These are phyloP conservation scores for Pseudocercospora ulei DNA, from an alignment of 2,329 filamentous ascomycete genomes.

Conservation along the genomic window DNA sequence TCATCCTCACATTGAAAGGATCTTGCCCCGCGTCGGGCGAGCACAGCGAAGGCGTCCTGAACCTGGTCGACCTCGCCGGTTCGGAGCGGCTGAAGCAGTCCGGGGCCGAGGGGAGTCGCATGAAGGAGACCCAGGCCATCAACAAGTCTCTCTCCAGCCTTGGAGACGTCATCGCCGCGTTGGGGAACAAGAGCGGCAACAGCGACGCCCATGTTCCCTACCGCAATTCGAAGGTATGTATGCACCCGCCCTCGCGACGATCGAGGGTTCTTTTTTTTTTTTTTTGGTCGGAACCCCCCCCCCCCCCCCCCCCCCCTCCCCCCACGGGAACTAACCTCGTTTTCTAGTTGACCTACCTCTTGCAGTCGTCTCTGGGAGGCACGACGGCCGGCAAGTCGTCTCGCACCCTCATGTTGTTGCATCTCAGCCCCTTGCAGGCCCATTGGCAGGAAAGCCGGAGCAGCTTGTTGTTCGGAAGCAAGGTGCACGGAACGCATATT, in stretches of 20 bases:
- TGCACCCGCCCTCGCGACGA: background rate
- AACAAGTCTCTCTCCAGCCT: slow-evolving; percentile 88
- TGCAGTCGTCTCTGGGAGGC: slow-evolving; percentile 88
- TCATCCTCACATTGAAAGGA: slow-evolving; percentile 65
- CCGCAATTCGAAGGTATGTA: slow-evolving; percentile 74
- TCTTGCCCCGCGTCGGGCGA: slow-evolving; percentile 67
- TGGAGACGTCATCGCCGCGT: slow-evolving; percentile 84
- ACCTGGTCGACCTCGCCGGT: slow-evolving; percentile 89
- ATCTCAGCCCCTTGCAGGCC: slow-evolving; percentile 84
- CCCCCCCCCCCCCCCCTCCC: background rate
- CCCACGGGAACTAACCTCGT: slow-evolving; percentile 11
- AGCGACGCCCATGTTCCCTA: slow-evolving; percentile 68
- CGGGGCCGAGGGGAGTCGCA: slow-evolving; percentile 71
- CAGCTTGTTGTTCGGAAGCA: slow-evolving; percentile 90
- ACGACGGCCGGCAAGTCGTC: slow-evolving; percentile 52
- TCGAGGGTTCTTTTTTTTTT: slow-evolving; percentile 9
- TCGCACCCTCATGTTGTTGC: slow-evolving; percentile 98
- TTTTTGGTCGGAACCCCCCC: too few species aligned
- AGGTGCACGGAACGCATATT: slow-evolving; percentile 84
- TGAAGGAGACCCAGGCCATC: slow-evolving; percentile 94
- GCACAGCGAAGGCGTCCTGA: slow-evolving; percentile 82
- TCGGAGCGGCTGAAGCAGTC: slow-evolving; percentile 84
- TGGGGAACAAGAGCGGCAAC: slow-evolving; percentile 69
- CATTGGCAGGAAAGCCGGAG: slow-evolving; percentile 89
- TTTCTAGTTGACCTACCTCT: slow-evolving; percentile 73